Evolutionary conservation across 108 stramenopile species (phyloP).

Genomic region (Stephanodiscus minutulus): DNA sequence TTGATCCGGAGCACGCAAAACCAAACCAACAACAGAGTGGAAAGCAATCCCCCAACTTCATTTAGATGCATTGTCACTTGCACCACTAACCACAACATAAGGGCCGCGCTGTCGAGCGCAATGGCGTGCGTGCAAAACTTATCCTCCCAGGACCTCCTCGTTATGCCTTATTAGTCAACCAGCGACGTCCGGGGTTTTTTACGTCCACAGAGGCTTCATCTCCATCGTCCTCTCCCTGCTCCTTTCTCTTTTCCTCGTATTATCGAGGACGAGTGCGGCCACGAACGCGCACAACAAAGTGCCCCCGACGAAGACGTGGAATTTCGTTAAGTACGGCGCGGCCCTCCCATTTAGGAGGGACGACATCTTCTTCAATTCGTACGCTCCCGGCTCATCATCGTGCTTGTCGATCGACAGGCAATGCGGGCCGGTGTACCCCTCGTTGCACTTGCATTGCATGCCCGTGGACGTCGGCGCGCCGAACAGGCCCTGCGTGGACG

Average conservation of each 20-base stretch:
- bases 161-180: background rate
- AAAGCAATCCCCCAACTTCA: no score
- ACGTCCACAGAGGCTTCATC: slow-evolving; percentile 8
- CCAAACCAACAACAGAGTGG: no score
- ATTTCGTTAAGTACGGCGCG: slow-evolving; percentile 31
- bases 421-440: slow-evolving; percentile 79
- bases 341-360: slow-evolving; percentile 34
- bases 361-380: slow-evolving; percentile 32
- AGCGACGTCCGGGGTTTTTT: slow-evolving; percentile 4
- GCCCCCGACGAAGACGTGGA: slow-evolving; percentile 35
- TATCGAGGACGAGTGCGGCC: slow-evolving; percentile 29
- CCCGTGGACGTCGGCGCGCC: slow-evolving; percentile 19
- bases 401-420: slow-evolving; percentile 71
- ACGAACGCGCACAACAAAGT: slow-evolving; percentile 30
- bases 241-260: slow-evolving; percentile 9
- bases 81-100: no score
- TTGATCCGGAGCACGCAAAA: no score
- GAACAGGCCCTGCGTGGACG: slow-evolving; percentile 32
- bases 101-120: no score
- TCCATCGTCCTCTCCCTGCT: slow-evolving; percentile 3
- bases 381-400: slow-evolving; percentile 71
- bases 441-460: slow-evolving; percentile 73
- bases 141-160: background rate
- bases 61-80: no score
- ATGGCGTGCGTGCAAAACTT: background rate